Evolutionary conservation across 2,329 filamentous ascomycete genomes (phyloP).

Genomic region (Aspergillus sp.): DNA sequence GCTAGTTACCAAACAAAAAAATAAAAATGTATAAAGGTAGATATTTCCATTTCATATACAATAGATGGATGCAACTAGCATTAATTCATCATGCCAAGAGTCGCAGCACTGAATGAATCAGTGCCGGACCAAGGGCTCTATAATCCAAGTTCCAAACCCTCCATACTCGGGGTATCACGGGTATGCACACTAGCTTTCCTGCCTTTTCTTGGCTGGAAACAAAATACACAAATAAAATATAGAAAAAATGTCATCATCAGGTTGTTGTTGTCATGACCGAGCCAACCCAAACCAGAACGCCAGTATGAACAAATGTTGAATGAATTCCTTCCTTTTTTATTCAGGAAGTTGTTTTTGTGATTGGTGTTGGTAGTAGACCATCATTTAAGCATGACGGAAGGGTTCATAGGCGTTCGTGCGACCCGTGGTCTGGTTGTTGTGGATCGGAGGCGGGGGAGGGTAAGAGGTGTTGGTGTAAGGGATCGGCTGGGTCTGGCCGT

Average conservation of each 20-base stretch:
- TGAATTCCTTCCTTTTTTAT: not conserved
- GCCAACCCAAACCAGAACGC: not conserved
- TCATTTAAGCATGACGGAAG: conserved; percentile 39
- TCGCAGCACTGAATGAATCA: too few species aligned
- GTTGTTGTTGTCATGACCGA: not conserved
- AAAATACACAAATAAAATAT: not conserved
- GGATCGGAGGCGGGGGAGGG: conserved; percentile 27
- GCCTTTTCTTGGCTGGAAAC: not conserved
- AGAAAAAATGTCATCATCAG: not conserved
- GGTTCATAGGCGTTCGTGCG: conserved; percentile 39
- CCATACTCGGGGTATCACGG: not conserved
- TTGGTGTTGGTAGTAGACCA: not conserved
- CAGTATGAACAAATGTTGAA: not conserved
- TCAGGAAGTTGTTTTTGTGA: not conserved
- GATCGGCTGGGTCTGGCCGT: conserved; percentile 24
- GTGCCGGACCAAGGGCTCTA: too few species aligned
- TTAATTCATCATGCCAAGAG: conserved; percentile 3
- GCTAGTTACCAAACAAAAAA: too few species aligned
- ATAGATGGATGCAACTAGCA: not conserved
- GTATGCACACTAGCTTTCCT: not conserved
- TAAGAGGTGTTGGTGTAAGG: conserved; percentile 30
- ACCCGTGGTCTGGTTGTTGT: conserved; percentile 28
- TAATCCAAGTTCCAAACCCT: not conserved
- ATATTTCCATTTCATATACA: not conserved
- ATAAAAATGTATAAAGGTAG: too few species aligned